Evolutionary conservation across 192 early-diverging fungal genomes (phyloP).

Genomic region (Coemansia sp.): DNA sequence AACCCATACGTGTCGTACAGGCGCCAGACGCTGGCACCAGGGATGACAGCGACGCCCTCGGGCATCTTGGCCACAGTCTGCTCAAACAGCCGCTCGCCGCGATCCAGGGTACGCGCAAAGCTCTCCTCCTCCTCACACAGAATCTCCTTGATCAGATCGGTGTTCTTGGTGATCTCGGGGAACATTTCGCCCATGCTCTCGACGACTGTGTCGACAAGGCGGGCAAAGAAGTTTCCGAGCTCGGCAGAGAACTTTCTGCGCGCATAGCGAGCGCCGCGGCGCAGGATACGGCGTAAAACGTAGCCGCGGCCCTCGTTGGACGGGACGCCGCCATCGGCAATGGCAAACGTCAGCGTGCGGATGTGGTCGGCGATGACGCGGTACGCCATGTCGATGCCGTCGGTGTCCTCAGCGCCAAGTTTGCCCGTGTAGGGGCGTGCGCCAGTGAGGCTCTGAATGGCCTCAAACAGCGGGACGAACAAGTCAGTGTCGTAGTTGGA

Average conservation of each 20-base stretch:
- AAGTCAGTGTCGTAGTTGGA: conserved; percentile 99
- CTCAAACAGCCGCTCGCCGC: conserved; percentile 93
- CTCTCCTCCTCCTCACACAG: conserved; percentile 93
- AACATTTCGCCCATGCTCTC: conserved; percentile 86
- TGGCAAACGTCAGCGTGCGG: conserved; percentile 93
- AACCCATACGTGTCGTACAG: conserved; percentile 99
- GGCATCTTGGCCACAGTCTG: conserved; percentile 60
- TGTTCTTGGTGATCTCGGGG: conserved; percentile 80
- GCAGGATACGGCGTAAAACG: conserved; percentile 92
- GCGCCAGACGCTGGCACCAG: conserved; percentile 93
- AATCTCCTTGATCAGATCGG: conserved; percentile 88
- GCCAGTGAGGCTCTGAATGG: conserved; percentile 85
- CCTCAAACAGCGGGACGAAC: conserved; percentile 77
- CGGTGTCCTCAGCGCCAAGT: conserved; percentile 84
- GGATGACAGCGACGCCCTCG: conserved; percentile 58
- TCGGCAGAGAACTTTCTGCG: conserved; percentile 87
- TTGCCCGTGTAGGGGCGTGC: conserved; percentile 82
- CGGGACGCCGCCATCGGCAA: conserved; percentile 93
- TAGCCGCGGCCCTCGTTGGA: conserved; percentile 99
- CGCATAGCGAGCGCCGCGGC: conserved; percentile 92
- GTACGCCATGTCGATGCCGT: conserved; percentile 98
- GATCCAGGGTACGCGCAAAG: conserved; percentile 95
- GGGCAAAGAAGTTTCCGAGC: conserved; percentile 92
- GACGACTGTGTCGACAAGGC: conserved; percentile 89
- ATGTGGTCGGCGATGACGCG: conserved; percentile 98